phyloP scores from a whole-genome alignment of 345 rosid genomes.

The Eutrema japonicum region DNA sequence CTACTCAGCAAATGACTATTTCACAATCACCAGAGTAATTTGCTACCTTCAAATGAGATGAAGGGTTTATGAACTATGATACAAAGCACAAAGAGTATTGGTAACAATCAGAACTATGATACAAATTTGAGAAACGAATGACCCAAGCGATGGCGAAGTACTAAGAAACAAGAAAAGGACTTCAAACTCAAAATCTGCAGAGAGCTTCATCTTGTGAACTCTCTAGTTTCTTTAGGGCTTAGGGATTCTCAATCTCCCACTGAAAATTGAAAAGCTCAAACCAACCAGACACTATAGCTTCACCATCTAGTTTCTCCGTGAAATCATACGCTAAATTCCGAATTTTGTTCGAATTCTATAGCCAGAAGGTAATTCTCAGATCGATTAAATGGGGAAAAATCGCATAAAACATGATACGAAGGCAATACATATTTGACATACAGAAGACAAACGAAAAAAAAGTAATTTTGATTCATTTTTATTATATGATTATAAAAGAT shows the following conservation, averaged over 20 bases:
- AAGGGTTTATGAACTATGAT: neutral
- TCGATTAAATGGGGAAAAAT: slow-evolving; percentile 1
- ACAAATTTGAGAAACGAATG: neutral
- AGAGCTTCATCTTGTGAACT: neutral
- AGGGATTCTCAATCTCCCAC: neutral
- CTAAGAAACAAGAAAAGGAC: slow-evolving; percentile 3
- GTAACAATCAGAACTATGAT: neutral
- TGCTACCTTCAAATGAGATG: slow-evolving; percentile 1
- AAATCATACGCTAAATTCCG: neutral
- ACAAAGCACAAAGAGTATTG: neutral
- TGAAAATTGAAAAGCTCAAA: neutral
- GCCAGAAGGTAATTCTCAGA: neutral
- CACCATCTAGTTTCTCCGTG: neutral
- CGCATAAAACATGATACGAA: no score
- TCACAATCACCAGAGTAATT: no score
- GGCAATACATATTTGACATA: no score
- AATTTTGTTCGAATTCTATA: neutral
- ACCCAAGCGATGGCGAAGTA: neutral
- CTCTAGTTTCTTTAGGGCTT: neutral
- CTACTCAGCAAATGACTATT: no score
- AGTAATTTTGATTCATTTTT: no score
- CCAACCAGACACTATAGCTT: neutral
- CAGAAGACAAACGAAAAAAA: no score
- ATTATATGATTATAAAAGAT: no score
- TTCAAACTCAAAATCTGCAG: slow-evolving; percentile 9